These are phyloP conservation scores for Yarrowia bubula DNA, from an alignment of 805 yeast genomes.

Conservation along the genomic window DNA sequence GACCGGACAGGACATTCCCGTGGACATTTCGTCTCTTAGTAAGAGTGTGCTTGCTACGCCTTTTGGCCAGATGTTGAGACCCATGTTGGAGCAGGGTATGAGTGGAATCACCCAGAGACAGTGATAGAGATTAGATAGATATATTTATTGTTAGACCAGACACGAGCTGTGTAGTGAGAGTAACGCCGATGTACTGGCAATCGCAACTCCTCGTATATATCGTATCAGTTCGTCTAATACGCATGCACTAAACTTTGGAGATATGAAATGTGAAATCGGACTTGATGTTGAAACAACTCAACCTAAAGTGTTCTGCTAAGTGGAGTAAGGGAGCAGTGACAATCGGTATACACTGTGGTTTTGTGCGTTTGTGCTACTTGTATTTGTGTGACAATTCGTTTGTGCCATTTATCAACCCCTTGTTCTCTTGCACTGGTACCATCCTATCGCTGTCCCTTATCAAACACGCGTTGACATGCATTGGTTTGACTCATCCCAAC, in stretches of 20 bases:
- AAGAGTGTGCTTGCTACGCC: conserved; percentile 51
- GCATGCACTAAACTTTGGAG: too few relatives aligned
- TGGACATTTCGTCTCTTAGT: conserved; percentile 53
- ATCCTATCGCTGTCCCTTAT: conserved; percentile 16
- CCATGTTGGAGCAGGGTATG: conserved; percentile 38
- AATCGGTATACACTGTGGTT: too few relatives aligned
- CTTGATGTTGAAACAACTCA: not conserved
- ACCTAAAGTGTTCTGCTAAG: not conserved
- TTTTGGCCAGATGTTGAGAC: conserved; percentile 49
- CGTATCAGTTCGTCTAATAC: not conserved
- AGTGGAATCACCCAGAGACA: conserved; percentile 29
- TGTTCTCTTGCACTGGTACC: too few relatives aligned
- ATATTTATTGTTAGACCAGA: not conserved
- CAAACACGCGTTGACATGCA: conserved; percentile 11
- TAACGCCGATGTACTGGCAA: too few relatives aligned
- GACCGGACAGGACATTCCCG: conserved; percentile 56
- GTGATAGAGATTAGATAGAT: not conserved
- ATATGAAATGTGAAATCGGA: too few relatives aligned
- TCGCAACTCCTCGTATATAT: not conserved
- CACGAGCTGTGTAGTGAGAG: too few relatives aligned
- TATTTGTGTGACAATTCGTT: too few relatives aligned
- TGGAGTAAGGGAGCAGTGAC: too few relatives aligned
- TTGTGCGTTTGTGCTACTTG: too few relatives aligned
- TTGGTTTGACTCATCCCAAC: not conserved
- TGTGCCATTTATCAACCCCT: too few relatives aligned